These are phyloP conservation scores for Arctostaphylos glauca DNA, from an alignment of 148 eudicot genomes.

Conservation along the genomic window DNA sequence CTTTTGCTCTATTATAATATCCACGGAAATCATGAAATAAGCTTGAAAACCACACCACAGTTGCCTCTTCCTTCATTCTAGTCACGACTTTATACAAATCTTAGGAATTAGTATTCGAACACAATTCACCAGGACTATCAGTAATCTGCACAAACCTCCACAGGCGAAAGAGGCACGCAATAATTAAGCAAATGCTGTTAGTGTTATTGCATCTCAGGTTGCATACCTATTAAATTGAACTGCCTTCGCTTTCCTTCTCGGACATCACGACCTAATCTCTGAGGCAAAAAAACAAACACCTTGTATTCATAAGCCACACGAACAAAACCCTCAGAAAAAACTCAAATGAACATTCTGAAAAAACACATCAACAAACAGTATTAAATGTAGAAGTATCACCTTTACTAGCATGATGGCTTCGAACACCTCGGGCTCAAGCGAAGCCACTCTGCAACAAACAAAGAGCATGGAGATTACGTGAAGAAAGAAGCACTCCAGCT, in stretches of 20 bases:
- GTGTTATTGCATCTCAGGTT: background rate
- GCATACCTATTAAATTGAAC: conserved; percentile 74
- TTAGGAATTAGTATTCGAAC: background rate
- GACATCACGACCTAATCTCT: conserved; percentile 88
- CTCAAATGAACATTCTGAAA: background rate
- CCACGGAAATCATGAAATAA: background rate
- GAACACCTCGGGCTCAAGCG: conserved; percentile 59
- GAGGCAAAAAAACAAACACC: conserved; percentile 41
- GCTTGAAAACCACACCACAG: background rate
- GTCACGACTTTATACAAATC: background rate
- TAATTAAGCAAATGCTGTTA: background rate
- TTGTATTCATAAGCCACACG: conserved; percentile 18
- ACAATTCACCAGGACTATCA: background rate
- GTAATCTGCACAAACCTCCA: conserved; percentile 2
- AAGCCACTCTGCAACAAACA: conserved; percentile 57
- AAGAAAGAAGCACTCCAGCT: background rate
- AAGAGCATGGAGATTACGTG: background rate
- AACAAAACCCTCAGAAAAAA: background rate
- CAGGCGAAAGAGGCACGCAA: background rate
- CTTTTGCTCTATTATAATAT: background rate
- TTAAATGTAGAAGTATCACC: conserved; percentile 38
- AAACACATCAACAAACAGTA: background rate
- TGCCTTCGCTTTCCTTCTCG: conserved; percentile 94
- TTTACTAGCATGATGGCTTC: conserved; percentile 79
- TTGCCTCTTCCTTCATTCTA: background rate